phyloP scores from a whole-genome alignment of 1,284 basidiomycete genomes.

The Ceratobasidium sp. region DNA sequence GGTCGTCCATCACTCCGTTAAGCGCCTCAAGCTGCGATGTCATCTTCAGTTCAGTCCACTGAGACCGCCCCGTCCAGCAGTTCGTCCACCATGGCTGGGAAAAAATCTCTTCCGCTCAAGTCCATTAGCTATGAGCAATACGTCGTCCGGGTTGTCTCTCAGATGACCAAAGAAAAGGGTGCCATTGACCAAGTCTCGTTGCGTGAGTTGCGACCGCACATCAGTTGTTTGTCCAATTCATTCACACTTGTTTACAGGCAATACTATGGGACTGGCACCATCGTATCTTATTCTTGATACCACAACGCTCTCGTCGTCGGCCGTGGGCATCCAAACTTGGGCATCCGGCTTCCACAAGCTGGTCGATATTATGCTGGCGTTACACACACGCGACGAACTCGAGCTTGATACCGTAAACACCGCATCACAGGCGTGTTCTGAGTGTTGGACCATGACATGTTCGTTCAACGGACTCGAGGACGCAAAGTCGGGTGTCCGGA shows the following conservation, averaged over 20 bases:
- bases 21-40: slow-evolving; percentile 1
- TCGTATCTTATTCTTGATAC: slow-evolving; percentile 77
- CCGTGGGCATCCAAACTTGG: slow-evolving; percentile 65
- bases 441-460: slow-evolving; percentile 76
- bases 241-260: slow-evolving; percentile 12
- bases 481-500: slow-evolving; percentile 38
- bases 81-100: slow-evolving; percentile 7
- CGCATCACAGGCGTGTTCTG: slow-evolving; percentile 77
- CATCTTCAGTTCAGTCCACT: slow-evolving; percentile 41
- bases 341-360: slow-evolving; percentile 67
- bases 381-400: slow-evolving; percentile 68
- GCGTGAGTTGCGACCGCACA: slow-evolving; percentile 56
- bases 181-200: slow-evolving; percentile 68
- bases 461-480: slow-evolving; percentile 65
- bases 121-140: slow-evolving; percentile 65
- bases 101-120: slow-evolving; percentile 44
- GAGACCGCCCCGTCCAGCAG: slow-evolving; percentile 43
- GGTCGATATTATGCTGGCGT: slow-evolving; percentile 70
- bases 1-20: slow-evolving; percentile 6
- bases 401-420: slow-evolving; percentile 74
- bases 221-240: not conserved
- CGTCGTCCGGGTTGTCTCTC: slow-evolving; percentile 62
- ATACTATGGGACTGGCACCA: slow-evolving; percentile 64
- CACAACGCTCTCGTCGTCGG: slow-evolving; percentile 62
- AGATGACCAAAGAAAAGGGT: slow-evolving; percentile 57